phyloP scores from a whole-genome alignment of 768 basidiomycete genomes.

The Boletus subparvulus region DNA sequence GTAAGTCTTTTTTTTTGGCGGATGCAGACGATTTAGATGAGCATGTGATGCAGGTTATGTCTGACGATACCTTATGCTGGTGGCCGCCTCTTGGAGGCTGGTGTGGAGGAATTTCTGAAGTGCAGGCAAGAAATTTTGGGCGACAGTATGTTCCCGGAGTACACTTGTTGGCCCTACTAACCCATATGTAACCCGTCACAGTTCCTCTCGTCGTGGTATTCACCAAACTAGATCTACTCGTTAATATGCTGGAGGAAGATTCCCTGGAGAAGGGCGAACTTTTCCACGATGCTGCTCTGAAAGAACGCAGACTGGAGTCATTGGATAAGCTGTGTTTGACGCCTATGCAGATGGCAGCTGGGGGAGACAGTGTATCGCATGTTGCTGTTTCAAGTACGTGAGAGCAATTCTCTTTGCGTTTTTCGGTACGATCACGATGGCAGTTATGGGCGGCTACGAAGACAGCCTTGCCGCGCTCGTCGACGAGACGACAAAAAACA shows the following conservation, averaged over 20 bases:
- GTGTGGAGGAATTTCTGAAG: slow-evolving; percentile 1
- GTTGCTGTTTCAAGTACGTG: slow-evolving; percentile 5
- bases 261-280: background rate
- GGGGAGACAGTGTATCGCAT: background rate
- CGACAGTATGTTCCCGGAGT: background rate
- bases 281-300: background rate
- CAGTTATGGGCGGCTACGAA: background rate
- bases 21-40: background rate
- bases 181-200: background rate
- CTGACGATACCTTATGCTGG: background rate
- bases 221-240: slow-evolving; percentile 11
- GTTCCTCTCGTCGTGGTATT: slow-evolving; percentile 6
- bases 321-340: background rate
- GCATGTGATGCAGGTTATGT: background rate
- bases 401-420: background rate
- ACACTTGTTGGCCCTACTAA: background rate
- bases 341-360: background rate
- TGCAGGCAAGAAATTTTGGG: slow-evolving; percentile 2
- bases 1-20: background rate
- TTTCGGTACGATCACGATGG: background rate
- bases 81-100: background rate
- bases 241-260: background rate
- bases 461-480: background rate
- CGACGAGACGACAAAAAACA: background rate
- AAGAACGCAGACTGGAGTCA: background rate